phyloP scores from a whole-genome alignment of 331 rosid species.

The Spiraea crenata region DNA sequence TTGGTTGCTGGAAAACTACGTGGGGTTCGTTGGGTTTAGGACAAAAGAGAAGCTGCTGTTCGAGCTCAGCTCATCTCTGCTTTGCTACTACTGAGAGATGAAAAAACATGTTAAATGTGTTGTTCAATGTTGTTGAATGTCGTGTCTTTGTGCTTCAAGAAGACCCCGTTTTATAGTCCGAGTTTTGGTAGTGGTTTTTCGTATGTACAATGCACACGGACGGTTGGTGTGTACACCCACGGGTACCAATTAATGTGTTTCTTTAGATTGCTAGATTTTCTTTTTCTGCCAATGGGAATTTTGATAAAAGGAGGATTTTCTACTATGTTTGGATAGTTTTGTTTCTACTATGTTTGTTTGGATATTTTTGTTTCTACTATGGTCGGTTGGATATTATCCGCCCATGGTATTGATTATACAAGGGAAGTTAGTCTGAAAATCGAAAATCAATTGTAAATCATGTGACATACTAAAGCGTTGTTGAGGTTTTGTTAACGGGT shows the following conservation, averaged over 20 bases:
- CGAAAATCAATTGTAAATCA: no score
- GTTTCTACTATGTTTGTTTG: neutral
- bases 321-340: neutral
- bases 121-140: no score
- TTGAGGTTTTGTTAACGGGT: neutral
- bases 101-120: no score
- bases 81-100: neutral
- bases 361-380: neutral
- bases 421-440: no score
- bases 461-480: no score
- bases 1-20: conserved; percentile 37
- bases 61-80: neutral
- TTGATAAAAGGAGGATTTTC: neutral
- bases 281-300: neutral
- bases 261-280: neutral
- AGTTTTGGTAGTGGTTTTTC: no score
- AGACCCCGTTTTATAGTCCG: no score
- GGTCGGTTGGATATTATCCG: neutral
- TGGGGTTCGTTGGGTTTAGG: conserved; percentile 35
- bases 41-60: conserved; percentile 10
- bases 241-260: no score
- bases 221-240: no score
- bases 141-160: no score
- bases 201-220: no score
- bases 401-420: neutral